A percentile compares a stretch with the other conserved stretches of the same genome.
These are phyloP conservation scores for Podaxis sp. DNA, from an alignment of 768 basidiomycete species.

Conservation along the genomic window DNA sequence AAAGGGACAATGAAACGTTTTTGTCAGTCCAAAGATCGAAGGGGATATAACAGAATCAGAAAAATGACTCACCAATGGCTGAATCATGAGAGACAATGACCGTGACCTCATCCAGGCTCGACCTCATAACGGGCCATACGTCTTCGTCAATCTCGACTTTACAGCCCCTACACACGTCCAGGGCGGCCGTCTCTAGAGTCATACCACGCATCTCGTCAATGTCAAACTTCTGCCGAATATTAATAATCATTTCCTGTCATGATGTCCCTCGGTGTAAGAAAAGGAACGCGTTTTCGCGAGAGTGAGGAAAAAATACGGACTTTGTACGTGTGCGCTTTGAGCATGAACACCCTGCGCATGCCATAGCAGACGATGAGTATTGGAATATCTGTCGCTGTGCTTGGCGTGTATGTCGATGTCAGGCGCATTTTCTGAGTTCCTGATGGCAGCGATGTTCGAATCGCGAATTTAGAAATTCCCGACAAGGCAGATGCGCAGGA, in stretches of 20 bases:
- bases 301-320: background rate
- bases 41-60: background rate
- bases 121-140: conserved; percentile 27
- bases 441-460: background rate
- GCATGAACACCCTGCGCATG: conserved; percentile 6
- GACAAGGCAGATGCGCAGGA: background rate
- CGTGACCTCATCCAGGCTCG: conserved; percentile 29
- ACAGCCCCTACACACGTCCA: conserved; percentile 30
- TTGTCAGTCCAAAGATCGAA: too few relatives aligned
- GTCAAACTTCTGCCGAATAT: conserved; percentile 20
- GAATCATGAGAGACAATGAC: conserved; percentile 18
- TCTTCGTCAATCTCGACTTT: conserved; percentile 31
- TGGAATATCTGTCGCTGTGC: background rate
- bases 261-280: background rate
- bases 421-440: background rate
- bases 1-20: too few relatives aligned
- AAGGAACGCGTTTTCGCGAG: background rate
- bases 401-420: conserved; percentile 9
- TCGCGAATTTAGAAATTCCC: background rate
- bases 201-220: conserved; percentile 14
- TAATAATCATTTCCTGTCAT: conserved; percentile 24
- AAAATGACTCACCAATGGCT: background rate
- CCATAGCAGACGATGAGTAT: conserved; percentile 12
- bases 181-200: conserved; percentile 24
- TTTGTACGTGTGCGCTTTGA: conserved; percentile 1